Percentiles rank a stretch among this genome's conserved stretches.
These are phyloP conservation scores for Nakazawaea holstii DNA, from an alignment of 805 yeast genomes.

Conservation along the genomic window DNA sequence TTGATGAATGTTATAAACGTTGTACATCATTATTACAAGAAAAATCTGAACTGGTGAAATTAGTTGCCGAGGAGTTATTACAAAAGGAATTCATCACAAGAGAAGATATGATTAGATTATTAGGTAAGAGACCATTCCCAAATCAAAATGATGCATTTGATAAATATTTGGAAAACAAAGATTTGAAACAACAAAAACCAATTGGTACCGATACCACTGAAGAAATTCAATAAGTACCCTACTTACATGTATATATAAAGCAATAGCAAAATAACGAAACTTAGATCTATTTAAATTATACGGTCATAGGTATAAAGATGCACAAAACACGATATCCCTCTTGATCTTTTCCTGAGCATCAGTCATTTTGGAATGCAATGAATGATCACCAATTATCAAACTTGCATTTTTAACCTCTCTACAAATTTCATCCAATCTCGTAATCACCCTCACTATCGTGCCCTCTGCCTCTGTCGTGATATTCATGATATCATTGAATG, in stretches of 20 bases:
- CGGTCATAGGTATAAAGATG: constrained; percentile 68
- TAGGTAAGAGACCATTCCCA: constrained; percentile 75
- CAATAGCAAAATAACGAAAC: too few relatives aligned
- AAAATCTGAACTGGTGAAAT: constrained; percentile 54
- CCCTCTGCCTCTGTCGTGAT: constrained; percentile 92
- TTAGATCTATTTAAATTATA: too few relatives aligned
- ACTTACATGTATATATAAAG: too few relatives aligned
- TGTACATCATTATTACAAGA: constrained; percentile 55
- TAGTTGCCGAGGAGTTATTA: constrained; percentile 70
- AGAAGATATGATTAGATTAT: constrained; percentile 69
- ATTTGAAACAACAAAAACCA: not conserved
- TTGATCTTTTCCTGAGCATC: constrained; percentile 92
- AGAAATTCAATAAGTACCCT: not conserved
- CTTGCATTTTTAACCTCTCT: constrained; percentile 94
- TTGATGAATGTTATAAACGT: constrained; percentile 56
- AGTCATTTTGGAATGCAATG: constrained; percentile 82
- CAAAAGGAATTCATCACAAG: constrained; percentile 76
- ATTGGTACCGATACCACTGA: constrained; percentile 2
- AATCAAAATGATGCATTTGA: constrained; percentile 86
- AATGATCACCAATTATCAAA: constrained; percentile 87
- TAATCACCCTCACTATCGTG: constrained; percentile 91
- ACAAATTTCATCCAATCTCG: constrained; percentile 90
- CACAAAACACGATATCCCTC: constrained; percentile 96
- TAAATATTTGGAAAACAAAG: constrained; percentile 57
- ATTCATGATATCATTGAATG: constrained; percentile 87